Evolutionary conservation across 2,329 filamentous ascomycete species (phyloP).

Genomic region (Sporothrix variecibatus): DNA sequence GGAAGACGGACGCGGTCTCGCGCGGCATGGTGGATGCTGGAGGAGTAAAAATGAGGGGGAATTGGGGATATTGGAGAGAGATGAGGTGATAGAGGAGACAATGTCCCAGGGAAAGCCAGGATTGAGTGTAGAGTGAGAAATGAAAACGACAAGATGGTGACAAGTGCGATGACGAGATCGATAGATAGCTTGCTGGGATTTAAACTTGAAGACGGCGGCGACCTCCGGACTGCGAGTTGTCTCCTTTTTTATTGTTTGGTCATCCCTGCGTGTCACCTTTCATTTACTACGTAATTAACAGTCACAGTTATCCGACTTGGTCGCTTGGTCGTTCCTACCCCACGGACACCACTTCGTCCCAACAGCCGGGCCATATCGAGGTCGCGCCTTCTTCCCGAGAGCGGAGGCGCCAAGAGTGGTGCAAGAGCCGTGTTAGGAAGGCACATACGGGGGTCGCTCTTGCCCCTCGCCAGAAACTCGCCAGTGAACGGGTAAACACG

Average conservation of each 20-base stretch:
- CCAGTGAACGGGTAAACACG: too few relatives aligned
- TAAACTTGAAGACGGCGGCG: background rate
- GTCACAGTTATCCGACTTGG: background rate
- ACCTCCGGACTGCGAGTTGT: background rate
- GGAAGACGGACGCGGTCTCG: constrained; percentile 50
- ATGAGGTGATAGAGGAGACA: background rate
- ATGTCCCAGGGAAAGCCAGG: background rate
- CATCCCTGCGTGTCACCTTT: background rate
- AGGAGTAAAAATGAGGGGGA: background rate
- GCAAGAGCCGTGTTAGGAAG: constrained; percentile 16
- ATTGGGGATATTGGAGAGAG: background rate
- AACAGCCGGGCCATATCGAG: constrained; percentile 1
- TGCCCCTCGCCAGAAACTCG: background rate
- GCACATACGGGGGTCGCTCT: constrained; percentile 1
- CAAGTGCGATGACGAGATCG: background rate
- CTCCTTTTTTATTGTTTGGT: background rate
- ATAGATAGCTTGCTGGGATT: background rate
- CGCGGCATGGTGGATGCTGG: constrained; percentile 47
- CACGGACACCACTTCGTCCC: background rate
- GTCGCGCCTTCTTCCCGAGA: constrained; percentile 19
- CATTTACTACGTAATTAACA: background rate
- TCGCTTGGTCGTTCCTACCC: background rate
- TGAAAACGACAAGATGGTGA: background rate
- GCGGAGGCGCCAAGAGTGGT: constrained; percentile 19
- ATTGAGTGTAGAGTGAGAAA: background rate